Conservation (phyloP, 2,329 filamentous ascomycete species). For the Ascochyta lentis region DNA sequence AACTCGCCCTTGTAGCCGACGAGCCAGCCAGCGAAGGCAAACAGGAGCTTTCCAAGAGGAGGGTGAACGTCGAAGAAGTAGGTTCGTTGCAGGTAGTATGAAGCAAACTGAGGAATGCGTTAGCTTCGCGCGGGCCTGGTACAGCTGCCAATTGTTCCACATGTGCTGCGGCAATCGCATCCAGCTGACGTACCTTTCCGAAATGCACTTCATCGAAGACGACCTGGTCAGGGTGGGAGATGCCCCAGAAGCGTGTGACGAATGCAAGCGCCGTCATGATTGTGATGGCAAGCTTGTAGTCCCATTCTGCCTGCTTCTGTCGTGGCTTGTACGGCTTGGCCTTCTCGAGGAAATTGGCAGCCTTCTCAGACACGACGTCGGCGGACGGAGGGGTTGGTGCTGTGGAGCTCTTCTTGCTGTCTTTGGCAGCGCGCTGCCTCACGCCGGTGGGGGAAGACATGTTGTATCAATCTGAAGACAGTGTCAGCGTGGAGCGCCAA, state of each 20-base stretch:
- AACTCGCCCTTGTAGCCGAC: conserved; percentile 97
- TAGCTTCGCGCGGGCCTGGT: conserved; percentile 21
- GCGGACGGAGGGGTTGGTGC: conserved; percentile 45
- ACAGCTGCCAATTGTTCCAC: neutral
- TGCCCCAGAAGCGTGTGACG: conserved; percentile 92
- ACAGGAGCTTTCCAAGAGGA: conserved; percentile 96
- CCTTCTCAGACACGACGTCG: conserved; percentile 34
- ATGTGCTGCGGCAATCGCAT: neutral
- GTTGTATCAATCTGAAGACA: conserved; percentile 38
- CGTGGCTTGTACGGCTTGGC: conserved; percentile 42
- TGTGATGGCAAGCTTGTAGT: conserved; percentile 79
- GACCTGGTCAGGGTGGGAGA: conserved; percentile 92
- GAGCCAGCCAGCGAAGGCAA: conserved; percentile 95
- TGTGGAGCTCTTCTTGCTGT: conserved; percentile 46
- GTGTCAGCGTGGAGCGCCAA: conserved; percentile 21
- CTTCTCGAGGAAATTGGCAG: conserved; percentile 37
- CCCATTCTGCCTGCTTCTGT: conserved; percentile 68
- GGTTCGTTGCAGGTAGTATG: conserved; percentile 88
- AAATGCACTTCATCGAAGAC: conserved; percentile 99
- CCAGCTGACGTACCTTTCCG: conserved; percentile 77
- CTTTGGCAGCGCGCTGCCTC: conserved; percentile 48
- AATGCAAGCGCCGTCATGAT: conserved; percentile 86
- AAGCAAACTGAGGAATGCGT: conserved; percentile 54
- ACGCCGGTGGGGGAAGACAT: conserved; percentile 50
- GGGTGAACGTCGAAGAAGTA: conserved; percentile 99